These are phyloP conservation scores for Tagetes erecta DNA, from an alignment of 129 eudicot species.

Conservation along the genomic window DNA sequence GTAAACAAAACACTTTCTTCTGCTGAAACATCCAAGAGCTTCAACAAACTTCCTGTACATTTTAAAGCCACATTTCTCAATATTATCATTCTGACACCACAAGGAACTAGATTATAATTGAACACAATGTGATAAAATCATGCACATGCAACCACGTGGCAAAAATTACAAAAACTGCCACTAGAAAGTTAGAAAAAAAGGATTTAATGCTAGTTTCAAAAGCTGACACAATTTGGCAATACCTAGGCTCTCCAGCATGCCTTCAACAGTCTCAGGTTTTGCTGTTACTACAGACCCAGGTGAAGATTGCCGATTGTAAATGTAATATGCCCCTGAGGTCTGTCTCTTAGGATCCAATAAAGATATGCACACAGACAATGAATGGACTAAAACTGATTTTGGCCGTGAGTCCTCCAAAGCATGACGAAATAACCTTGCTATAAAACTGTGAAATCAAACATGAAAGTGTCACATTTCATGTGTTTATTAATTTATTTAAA, in stretches of 20 bases:
- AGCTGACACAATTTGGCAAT: constrained; percentile 2
- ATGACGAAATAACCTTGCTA: constrained; percentile 75
- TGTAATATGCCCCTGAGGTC: constrained; percentile 63
- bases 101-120: constrained; percentile 6
- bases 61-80: constrained; percentile 12
- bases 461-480: neutral
- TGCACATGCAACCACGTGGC: neutral
- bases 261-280: constrained; percentile 83
- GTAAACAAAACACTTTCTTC: constrained; percentile 64
- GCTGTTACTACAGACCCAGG: constrained; percentile 62
- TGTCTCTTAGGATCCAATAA: constrained; percentile 90
- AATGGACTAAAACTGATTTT: constrained; percentile 81
- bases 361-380: constrained; percentile 80
- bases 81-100: constrained; percentile 8
- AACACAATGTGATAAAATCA: constrained; percentile 4
- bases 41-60: constrained; percentile 70
- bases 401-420: constrained; percentile 87
- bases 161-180: neutral
- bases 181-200: neutral
- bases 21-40: constrained; percentile 68
- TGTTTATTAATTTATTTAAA: neutral
- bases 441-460: constrained; percentile 57
- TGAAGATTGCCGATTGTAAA: constrained; percentile 63
- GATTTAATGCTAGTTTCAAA: neutral
- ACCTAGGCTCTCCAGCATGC: constrained; percentile 96